Conservation (phyloP, 106 monocot genomes). For the Dendrobium huoshanense region DNA sequence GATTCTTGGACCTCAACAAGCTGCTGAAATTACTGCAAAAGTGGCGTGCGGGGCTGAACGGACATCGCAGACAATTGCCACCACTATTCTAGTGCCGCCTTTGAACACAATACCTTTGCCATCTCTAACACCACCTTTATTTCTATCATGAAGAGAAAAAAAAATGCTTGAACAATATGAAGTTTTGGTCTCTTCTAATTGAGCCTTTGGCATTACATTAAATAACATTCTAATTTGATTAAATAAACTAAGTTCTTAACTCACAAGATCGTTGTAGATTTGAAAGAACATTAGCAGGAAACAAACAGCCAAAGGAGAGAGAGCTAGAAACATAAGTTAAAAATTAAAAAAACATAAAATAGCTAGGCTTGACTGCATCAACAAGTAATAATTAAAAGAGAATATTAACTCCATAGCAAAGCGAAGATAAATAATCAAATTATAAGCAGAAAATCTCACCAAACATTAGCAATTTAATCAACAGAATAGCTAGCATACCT, state of each 20-base stretch:
- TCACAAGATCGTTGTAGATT: too few species aligned
- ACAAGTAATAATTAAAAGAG: neutral
- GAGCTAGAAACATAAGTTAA: too few species aligned
- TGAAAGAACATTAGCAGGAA: too few species aligned
- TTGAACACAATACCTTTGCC: slow-evolving; percentile 77
- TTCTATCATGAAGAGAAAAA: slow-evolving; percentile 80
- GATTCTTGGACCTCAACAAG: slow-evolving; percentile 96
- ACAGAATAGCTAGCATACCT: slow-evolving; percentile 26
- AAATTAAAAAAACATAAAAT: too few species aligned
- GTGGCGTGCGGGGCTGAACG: slow-evolving; percentile 65
- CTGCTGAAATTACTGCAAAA: slow-evolving; percentile 96
- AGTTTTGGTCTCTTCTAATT: slow-evolving; percentile 90
- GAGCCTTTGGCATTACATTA: slow-evolving; percentile 74
- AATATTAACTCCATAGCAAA: neutral
- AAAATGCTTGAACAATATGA: slow-evolving; percentile 68
- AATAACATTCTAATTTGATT: too few species aligned
- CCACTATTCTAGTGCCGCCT: slow-evolving; percentile 95
- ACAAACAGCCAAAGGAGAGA: too few species aligned
- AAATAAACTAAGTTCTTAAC: too few species aligned
- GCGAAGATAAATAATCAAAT: neutral
- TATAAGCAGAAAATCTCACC: neutral
- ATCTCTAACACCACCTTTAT: slow-evolving; percentile 64
- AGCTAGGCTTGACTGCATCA: neutral
- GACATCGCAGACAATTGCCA: slow-evolving; percentile 98
- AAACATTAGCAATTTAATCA: neutral